Base-by-base conservation (phyloP, 23 red algal genomes). In the Gracilaria caudata region DNA sequence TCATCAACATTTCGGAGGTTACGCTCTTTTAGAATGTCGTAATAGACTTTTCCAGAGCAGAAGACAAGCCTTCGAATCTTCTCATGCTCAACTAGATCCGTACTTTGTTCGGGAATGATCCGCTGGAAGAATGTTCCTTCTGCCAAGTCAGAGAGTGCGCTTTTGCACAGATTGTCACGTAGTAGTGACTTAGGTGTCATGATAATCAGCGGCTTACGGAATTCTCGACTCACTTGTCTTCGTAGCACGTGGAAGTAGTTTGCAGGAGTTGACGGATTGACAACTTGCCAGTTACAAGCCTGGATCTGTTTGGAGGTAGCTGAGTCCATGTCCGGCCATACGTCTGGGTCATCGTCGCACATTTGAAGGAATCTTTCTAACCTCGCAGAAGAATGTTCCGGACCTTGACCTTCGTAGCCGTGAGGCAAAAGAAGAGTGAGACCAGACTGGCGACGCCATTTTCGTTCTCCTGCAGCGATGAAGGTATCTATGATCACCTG, bases 401-500 rank as follows among this genome's bases (percentile, higher is more conserved):
- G 97, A 34, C 97, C 97, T 45, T 99, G 97, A 47, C 97, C 97
- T 72, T 94, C 97, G 68, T 94, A 96, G 30, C 97, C 93, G 72
- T 99, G 97, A 57, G 97, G 97, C 40, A 99, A 86, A 34, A 99
- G 88, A 64, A 99, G 66, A 12, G 92, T 94, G 11, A 99, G 79
- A 36, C 97, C 97, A 32, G 79, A 92, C 61, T 99, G 97, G 37
- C 97, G 84, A 16, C 97, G 84, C 97, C 97, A 99, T 68, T 99
- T 99, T n/a, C 89, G 93, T 81, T 99, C 97, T 60, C 97, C 97
- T 29, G 97, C 93, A 7, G 97, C 93, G 35, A 99, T 94, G 79
- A 99, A 99, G 0, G 93, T 93, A 71, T 99, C 97, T 70, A 99
- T 95, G 79, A 99, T 99, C 16, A 99, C 97, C 73, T 99, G 97